These are phyloP conservation scores for Boletus rubroflammeus DNA, from an alignment of 768 basidiomycete species.

Conservation along the genomic window DNA sequence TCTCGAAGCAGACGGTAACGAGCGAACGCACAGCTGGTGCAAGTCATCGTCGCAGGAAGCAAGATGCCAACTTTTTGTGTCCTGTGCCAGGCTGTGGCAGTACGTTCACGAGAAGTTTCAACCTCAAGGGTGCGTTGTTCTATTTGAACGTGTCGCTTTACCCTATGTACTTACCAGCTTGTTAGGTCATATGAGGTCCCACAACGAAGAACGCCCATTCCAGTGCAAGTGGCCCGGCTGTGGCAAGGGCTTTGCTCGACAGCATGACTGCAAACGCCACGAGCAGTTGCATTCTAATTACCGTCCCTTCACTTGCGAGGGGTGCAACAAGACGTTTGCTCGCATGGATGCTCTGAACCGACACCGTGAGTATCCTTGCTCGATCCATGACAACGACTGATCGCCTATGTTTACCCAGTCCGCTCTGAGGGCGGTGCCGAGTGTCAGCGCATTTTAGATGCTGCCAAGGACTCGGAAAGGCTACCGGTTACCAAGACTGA, in stretches of 20 bases:
- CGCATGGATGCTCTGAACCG: conserved; percentile 92
- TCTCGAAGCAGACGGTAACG: conserved; percentile 81
- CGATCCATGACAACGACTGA: not conserved
- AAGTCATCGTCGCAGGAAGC: conserved; percentile 79
- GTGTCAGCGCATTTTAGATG: conserved; percentile 48
- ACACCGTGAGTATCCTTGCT: conserved; percentile 61
- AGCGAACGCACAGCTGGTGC: conserved; percentile 88
- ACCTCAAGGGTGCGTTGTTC: conserved; percentile 68
- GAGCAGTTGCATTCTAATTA: conserved; percentile 93
- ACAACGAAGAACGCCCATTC: conserved; percentile 94
- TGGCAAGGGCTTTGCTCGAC: conserved; percentile 88
- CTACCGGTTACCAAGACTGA: conserved; percentile 29
- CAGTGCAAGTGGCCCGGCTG: conserved; percentile 94
- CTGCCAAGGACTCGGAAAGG: conserved; percentile 27
- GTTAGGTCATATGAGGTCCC: conserved; percentile 87
- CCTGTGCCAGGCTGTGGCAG: conserved; percentile 80
- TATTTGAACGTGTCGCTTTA: conserved; percentile 3
- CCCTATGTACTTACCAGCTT: conserved; percentile 10
- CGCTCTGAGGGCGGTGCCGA: conserved; percentile 82
- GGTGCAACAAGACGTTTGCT: conserved; percentile 91
- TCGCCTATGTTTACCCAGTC: conserved; percentile 39
- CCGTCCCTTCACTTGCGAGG: conserved; percentile 88
- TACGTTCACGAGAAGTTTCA: conserved; percentile 91
- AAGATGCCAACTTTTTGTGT: conserved; percentile 83
- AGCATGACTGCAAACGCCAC: conserved; percentile 96